Evolutionary conservation across 345 rosid species (phyloP).

Genomic region (Acer saccharum): DNA sequence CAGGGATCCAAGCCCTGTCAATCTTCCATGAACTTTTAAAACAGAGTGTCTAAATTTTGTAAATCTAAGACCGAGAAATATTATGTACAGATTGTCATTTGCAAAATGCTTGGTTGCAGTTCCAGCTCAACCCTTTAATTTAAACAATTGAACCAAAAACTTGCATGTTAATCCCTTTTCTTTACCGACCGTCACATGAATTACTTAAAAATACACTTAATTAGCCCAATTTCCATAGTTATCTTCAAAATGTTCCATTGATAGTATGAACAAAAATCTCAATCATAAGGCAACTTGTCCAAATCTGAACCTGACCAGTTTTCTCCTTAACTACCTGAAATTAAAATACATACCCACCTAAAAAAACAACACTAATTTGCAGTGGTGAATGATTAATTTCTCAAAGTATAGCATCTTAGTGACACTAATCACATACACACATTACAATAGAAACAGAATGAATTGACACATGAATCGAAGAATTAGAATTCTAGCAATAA

Average conservation of each 20-base stretch:
- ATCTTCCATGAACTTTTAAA: background rate
- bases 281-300: background rate
- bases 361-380: background rate
- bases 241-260: background rate
- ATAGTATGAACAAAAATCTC: background rate
- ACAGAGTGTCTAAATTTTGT: background rate
- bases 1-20: slow-evolving; percentile 6
- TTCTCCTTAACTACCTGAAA: no score
- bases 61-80: background rate
- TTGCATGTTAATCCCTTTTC: background rate
- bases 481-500: background rate
- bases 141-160: background rate
- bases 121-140: background rate
- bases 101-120: background rate
- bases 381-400: background rate
- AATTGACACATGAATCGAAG: background rate
- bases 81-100: background rate
- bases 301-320: background rate
- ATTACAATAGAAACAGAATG: background rate
- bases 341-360: background rate
- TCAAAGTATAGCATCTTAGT: background rate
- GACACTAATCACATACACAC: background rate
- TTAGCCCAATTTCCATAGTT: background rate
- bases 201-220: background rate
- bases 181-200: background rate